Percentiles rank a stretch among this genome's conserved stretches.
These are phyloP conservation scores for Endotrypanum monterogeii DNA, from an alignment of 208 protist species.

Conservation along the genomic window DNA sequence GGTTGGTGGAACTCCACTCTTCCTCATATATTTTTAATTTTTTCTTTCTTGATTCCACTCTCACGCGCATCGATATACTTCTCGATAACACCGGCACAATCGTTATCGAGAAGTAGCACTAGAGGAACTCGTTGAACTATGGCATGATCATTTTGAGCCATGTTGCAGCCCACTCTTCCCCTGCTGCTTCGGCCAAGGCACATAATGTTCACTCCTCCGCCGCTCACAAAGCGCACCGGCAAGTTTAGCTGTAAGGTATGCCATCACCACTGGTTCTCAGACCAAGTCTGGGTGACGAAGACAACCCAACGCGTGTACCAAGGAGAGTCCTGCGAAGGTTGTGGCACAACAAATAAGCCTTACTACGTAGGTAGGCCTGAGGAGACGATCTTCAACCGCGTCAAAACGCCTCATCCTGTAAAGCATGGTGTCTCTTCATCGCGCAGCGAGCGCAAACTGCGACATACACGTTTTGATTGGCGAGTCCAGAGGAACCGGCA, in stretches of 20 bases:
- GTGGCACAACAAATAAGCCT: conserved; percentile 86
- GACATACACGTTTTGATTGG: conserved; percentile 80
- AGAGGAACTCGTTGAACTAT: background rate
- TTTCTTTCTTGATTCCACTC: background rate
- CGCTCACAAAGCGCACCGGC: conserved; percentile 65
- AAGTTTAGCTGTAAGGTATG: conserved; percentile 77
- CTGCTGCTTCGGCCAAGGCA: conserved; percentile 74
- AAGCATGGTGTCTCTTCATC: conserved; percentile 71
- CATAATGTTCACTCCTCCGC: conserved; percentile 89
- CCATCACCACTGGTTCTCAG: conserved; percentile 62
- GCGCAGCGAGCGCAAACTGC: conserved; percentile 69
- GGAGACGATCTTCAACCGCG: conserved; percentile 87
- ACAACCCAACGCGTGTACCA: conserved; percentile 91
- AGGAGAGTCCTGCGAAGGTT: conserved; percentile 83
- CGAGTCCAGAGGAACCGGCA: conserved; percentile 55
- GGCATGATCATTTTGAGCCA: conserved; percentile 5
- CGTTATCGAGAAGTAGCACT: too few relatives aligned
- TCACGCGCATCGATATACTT: background rate
- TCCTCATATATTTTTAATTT: background rate
- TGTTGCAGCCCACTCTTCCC: conserved; percentile 49
- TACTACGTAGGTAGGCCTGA: conserved; percentile 79
- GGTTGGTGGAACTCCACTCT: background rate
- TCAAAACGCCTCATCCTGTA: conserved; percentile 69
- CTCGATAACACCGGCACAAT: background rate
- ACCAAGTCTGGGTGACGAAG: conserved; percentile 88